Evolutionary conservation across 441 rosid species (phyloP), one percentile per base, ranked within the genome.

Genomic region (Francoa sonchifolia): DNA sequence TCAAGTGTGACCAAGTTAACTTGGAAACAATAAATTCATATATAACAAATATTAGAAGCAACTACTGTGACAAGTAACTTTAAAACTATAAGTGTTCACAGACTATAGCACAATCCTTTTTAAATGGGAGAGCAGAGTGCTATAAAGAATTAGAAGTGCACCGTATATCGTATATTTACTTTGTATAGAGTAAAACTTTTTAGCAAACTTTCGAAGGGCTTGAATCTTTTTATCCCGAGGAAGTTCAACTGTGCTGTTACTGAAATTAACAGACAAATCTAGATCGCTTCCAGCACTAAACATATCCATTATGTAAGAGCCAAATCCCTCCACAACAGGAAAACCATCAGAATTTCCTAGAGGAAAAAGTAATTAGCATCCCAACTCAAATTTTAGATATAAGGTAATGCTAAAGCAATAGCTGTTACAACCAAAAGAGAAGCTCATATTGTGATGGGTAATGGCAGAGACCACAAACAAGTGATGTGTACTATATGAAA

Each of bases 231-330:
- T 57, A 13, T 54, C 54, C 31, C 69, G 71, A 37, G 64, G 44
- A 51, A 54, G 20, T 47, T 59, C 52, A 47, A 30, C 59, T 25
- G 17, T 34, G 26, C 19, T 33, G 9, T 36, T 22, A 22, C 42
- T 43, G 23, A 73, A 70, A 55, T 73, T 67, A 18, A 73, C 55
- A 25, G 77, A 73, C 19, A 73, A 44, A 47, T 73, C 80, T 17
- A 73, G 55, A 54, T 73, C 80, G 42, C 76, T 73, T 38, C 51
- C 56, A 2, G 50, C 5, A 28, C 36, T 47, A 51, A 61, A 67
- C 63, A 59, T 52, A 50, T 68, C 74, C 77, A 70, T 73, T 27
- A 67, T 53, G 27, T 61, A 70, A 13, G 80, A 73, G n/a, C 80
- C 80, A 48, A 61, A 73, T 40, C 37, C 72, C 57, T 69, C 71